Base-by-base conservation (phyloP, 2,329 filamentous ascomycete genomes). In the Diplocarpon mali region DNA sequence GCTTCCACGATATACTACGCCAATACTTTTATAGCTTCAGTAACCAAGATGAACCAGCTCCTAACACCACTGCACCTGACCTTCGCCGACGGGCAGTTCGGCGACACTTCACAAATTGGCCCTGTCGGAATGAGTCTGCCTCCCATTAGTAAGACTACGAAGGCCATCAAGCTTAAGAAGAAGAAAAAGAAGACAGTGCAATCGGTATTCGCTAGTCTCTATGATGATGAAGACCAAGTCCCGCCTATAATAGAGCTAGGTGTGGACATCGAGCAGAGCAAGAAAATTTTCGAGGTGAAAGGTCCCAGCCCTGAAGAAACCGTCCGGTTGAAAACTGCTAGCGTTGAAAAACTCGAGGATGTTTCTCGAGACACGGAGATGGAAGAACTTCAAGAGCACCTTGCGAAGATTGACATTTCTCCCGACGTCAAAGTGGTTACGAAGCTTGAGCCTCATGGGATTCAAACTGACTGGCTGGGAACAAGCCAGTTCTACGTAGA, bases 391-490 rank as follows among this genome's bases (percentile, higher is more conserved):
- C 32, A 7, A 14, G 20, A 12, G 13, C 9, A 4, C 1, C 10
- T 14, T 12, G 11, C 30, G 11, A 14, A 12, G 13, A 10, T 39
- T 27, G 13, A 39, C 8, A 31, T 11, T 11, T 29, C 27, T 13
- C 7, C 7, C 15, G n/a, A 8, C 24, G 11, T 6, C n/a, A n/a
- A n/a, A 14, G 13, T 14, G 2, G 20, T 16, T 7, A 13, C 29
- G 2, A 11, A 32, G 16, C 27, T 2, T 1, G 3, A 14, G 11
- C 17, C 20, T 7, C 2, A 2, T n/a, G 17, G 6, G 16, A 47
- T 57, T 24, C 46, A 44, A n/a, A 30, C 40, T 13, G 52, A 56
- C 15, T 57, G 55, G 55, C 42, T 55, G 30, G 55, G 55, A 1
- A 56, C 55, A 3, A 49, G 49, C 15, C 47, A 48, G 3, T 47